Conservation (phyloP, 2,329 filamentous ascomycete species). For the Epichloe elymi region DNA sequence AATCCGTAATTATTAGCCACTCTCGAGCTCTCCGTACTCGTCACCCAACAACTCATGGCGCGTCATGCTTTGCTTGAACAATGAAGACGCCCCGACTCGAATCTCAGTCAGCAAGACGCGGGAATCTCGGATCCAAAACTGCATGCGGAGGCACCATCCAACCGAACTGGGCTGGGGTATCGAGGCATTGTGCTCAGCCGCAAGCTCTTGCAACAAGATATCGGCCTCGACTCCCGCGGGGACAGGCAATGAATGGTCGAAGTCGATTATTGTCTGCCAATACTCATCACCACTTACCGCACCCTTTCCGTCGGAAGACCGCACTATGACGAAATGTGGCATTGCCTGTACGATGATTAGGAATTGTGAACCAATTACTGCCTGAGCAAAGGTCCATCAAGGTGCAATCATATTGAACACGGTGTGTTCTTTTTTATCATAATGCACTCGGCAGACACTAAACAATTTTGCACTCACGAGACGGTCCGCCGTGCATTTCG, state of each 20-base stretch:
- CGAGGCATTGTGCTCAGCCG: background rate
- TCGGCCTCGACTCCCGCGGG: background rate
- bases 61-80: background rate
- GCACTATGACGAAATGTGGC: background rate
- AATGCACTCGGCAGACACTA: background rate
- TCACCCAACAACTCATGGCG: background rate
- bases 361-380: background rate
- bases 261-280: background rate
- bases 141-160: background rate
- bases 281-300: background rate
- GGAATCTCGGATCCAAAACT: too few relatives aligned
- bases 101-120: too few relatives aligned
- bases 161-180: background rate
- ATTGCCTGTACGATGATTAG: background rate
- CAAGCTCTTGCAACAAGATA: background rate
- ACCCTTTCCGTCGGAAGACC: conserved; percentile 2
- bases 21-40: background rate
- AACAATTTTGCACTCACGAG: background rate
- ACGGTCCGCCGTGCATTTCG: too few relatives aligned
- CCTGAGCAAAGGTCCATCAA: background rate
- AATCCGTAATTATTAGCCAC: too few relatives aligned
- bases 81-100: background rate
- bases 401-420: background rate
- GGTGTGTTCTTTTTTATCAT: too few relatives aligned
- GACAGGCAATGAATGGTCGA: background rate